These are phyloP conservation scores for Incumbomyces delicatus DNA, from an alignment of 2,329 filamentous ascomycete genomes.

Conservation along the genomic window DNA sequence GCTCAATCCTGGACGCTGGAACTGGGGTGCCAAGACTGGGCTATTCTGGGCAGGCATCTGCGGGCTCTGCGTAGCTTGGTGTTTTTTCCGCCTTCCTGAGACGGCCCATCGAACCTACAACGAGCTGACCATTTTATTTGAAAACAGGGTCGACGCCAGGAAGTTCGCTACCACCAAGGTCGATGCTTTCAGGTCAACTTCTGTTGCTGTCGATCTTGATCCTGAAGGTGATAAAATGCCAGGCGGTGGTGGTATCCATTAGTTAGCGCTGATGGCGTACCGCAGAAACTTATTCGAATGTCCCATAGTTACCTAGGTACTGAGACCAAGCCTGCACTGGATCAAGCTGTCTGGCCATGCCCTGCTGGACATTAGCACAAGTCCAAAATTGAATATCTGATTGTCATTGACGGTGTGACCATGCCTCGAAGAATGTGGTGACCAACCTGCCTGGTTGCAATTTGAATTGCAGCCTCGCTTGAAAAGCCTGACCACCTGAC, in stretches of 20 bases:
- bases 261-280: not conserved
- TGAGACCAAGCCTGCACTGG: no score
- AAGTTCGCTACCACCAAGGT: slow-evolving; percentile 8
- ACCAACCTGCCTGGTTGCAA: no score
- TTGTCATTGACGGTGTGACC: no score
- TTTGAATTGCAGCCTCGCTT: no score
- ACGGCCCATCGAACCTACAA: slow-evolving; percentile 29
- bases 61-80: slow-evolving; percentile 20
- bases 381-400: no score
- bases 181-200: not conserved
- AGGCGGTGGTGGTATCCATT: not conserved
- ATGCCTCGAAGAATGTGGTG: no score
- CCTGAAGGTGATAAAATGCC: not conserved
- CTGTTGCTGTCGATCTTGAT: not conserved
- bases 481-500: no score
- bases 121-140: slow-evolving; percentile 7
- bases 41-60: slow-evolving; percentile 27
- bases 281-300: no score
- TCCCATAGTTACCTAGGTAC: no score
- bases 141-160: slow-evolving; percentile 6
- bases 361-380: no score
- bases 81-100: slow-evolving; percentile 22
- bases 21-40: slow-evolving; percentile 24
- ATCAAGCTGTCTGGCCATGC: no score
- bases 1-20: slow-evolving; percentile 9